Evolutionary conservation across 1,139 yeast genomes (phyloP), one percentile per base, ranked within the genome.

Genomic region (Candida sanyaensis): DNA sequence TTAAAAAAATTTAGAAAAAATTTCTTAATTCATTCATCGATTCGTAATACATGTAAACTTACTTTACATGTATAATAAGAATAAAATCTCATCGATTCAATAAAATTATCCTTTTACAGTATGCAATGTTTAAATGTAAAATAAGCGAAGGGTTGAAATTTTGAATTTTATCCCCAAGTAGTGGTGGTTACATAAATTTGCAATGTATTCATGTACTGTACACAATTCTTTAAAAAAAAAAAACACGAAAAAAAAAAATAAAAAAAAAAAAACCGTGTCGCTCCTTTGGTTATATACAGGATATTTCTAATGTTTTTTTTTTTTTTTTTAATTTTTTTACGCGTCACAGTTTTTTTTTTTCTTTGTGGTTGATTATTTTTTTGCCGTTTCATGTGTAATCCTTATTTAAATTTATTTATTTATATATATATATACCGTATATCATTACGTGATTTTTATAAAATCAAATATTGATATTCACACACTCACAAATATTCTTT

Each of bases 201-300:
- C 12, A 2, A 5, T n/a, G n/a, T n/a, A n/a, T n/a, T n/a, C n/a
- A n/a, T n/a, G n/a, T n/a, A n/a, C n/a, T n/a, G n/a, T n/a, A n/a
- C 5, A n/a, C n/a, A 13, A 11, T 11, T 17, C 3, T 17, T 17
- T n/a, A n/a, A n/a, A n/a, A n/a, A n/a, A n/a, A 17, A 6, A 17
- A 32, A 32, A 32, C 36, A 32, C 36, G 36, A 34, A 34, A 34
- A 34, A 34, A 34, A 32, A 13, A 32, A 32, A n/a, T n/a, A 24
- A 36, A 23, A 23, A n/a, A n/a, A n/a, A n/a, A 36, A 36, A 36
- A 36, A 36, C 13, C 38, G 38, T 36, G 38, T 36, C 28, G n/a
- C 36, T 12, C 36, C 36, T 23, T 36, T 23, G 8, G 13, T 11
- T 36, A 21, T 36, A 12, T 36, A 29, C 38, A 36, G 38, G 6